Conservation (phyloP, 768 basidiomycete species). For the Auriculariales sp. region DNA sequence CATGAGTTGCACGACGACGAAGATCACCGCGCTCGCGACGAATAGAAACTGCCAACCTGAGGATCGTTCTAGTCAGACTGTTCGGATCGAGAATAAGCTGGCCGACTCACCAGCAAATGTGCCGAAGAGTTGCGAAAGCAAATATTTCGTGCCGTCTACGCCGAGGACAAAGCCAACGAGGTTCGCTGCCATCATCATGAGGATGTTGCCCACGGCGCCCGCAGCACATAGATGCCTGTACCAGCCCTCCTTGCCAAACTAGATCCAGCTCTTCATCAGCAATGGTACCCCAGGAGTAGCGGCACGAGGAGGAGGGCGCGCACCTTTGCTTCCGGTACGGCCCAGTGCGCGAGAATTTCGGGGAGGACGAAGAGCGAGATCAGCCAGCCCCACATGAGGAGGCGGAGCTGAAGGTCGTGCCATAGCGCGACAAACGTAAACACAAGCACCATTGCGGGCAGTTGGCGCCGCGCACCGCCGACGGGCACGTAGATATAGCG, state of each 20-base stretch:
- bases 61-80: background rate
- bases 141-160: slow-evolving; percentile 57
- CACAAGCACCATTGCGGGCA: slow-evolving; percentile 57
- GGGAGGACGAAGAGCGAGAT: slow-evolving; percentile 82
- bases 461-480: slow-evolving; percentile 47
- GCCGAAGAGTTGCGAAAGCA: slow-evolving; percentile 46
- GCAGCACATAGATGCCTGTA: slow-evolving; percentile 74
- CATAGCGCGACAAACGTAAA: slow-evolving; percentile 97
- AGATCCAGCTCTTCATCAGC: slow-evolving; percentile 5
- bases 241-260: slow-evolving; percentile 64
- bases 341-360: slow-evolving; percentile 48
- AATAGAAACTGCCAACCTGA: slow-evolving; percentile 55
- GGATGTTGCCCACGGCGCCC: slow-evolving; percentile 70
- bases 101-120: slow-evolving; percentile 44
- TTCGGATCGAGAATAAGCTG: background rate
- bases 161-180: slow-evolving; percentile 92
- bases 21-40: slow-evolving; percentile 46
- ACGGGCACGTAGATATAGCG: slow-evolving; percentile 79
- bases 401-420: slow-evolving; percentile 82
- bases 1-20: slow-evolving; percentile 81
- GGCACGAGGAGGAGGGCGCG: slow-evolving; percentile 9
- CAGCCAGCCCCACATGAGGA: slow-evolving; percentile 96
- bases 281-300: background rate
- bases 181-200: slow-evolving; percentile 87
- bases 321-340: slow-evolving; percentile 56